These are phyloP conservation scores for Babesia divergens DNA, from an alignment of 169 alveolate species.

Conservation along the genomic window DNA sequence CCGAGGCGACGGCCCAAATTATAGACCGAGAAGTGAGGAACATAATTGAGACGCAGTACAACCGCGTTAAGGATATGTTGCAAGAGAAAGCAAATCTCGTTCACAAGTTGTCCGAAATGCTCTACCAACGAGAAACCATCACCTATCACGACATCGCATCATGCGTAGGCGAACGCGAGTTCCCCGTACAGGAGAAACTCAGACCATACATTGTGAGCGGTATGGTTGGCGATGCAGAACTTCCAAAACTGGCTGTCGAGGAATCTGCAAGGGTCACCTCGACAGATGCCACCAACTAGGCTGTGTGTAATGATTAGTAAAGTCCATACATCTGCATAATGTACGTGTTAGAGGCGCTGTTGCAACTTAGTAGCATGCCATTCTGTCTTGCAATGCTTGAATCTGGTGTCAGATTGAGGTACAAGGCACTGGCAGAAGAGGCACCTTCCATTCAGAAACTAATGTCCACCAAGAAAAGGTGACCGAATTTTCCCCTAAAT, in stretches of 20 bases:
- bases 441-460: no score
- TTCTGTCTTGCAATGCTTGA: no score
- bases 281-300: neutral
- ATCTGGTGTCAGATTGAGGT: no score
- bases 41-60: constrained; percentile 82
- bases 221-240: neutral
- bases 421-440: no score
- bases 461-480: no score
- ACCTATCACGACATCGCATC: constrained; percentile 80
- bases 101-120: constrained; percentile 72
- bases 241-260: neutral
- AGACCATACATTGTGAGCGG: constrained; percentile 63
- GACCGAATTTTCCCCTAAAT: no score
- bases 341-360: no score
- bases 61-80: constrained; percentile 75
- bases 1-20: constrained; percentile 79
- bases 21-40: constrained; percentile 78
- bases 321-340: no score
- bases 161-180: constrained; percentile 82
- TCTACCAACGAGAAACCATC: constrained; percentile 79
- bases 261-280: neutral
- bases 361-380: no score
- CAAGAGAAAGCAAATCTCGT: constrained; percentile 71
- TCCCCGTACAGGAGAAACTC: constrained; percentile 67
- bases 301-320: no score